These are phyloP conservation scores for Botrytis galanthina DNA, from an alignment of 2,329 filamentous ascomycete genomes.

Conservation along the genomic window DNA sequence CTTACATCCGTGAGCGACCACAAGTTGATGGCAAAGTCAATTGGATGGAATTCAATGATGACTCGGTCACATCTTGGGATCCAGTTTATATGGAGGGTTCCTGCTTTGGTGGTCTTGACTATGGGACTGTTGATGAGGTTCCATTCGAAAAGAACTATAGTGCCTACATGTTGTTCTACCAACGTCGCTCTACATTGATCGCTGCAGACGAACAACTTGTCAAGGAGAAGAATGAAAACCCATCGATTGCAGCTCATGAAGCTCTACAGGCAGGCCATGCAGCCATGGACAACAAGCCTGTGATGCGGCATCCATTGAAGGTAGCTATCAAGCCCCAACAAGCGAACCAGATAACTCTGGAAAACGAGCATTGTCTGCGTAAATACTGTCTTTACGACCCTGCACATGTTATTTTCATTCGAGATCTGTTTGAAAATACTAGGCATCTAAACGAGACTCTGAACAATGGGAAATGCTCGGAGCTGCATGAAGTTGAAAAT, in stretches of 20 bases:
- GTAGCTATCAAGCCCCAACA: conserved; percentile 47
- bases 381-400: conserved; percentile 79
- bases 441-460: conserved; percentile 49
- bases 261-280: not conserved
- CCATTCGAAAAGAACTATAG: conserved; percentile 71
- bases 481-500: conserved; percentile 48
- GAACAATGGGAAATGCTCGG: conserved; percentile 49
- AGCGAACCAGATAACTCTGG: conserved; percentile 60
- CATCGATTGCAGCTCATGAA: not conserved
- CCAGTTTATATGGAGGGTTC: conserved; percentile 67
- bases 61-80: conserved; percentile 75
- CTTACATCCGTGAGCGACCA: conserved; percentile 82
- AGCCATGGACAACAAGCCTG: conserved; percentile 32
- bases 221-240: not conserved
- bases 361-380: conserved; percentile 72
- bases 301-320: conserved; percentile 44
- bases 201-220: conserved; percentile 49
- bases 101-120: conserved; percentile 75
- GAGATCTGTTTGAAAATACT: conserved; percentile 57
- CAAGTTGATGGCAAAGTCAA: conserved; percentile 45
- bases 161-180: conserved; percentile 98
- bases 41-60: conserved; percentile 96
- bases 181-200: conserved; percentile 67
- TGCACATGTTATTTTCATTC: conserved; percentile 65
- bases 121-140: conserved; percentile 47